Base-by-base conservation (phyloP, 306 rosid genomes). In the Prunus mume region DNA sequence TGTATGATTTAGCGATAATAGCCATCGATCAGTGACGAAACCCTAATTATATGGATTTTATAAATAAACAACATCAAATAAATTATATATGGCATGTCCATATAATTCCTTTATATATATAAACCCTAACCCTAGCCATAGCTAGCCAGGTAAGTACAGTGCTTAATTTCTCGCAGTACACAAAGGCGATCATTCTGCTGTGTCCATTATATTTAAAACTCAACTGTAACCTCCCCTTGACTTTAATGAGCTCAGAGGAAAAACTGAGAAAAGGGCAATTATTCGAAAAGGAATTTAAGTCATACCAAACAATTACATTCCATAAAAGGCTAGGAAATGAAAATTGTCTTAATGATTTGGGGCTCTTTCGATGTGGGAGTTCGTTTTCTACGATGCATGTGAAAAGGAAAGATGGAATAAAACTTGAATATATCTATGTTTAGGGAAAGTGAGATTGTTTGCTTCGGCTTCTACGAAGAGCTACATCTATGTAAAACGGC, bases 351-450 rank as follows among this genome's bases (percentile, higher is more conserved):
- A 79, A 87, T 87, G 85, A 84, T 79, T 72, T 63, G 83, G 67
- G 79, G 66, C 10, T 54, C 64, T 75, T 69, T 76, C 70, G 60
- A 76, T 38, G 85, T 55, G 68, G 75, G 72, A 79, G 49, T 58
- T 76, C 76, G 73, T 88, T 80, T 80, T 81, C 41, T 86, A 86
- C 67, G 78, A 68, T 67, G 87, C 86, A 81, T 84, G 85, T 85
- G 93, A 85, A 56, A 72, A 67, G 41, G 87, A 79, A 65, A 61
- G 83, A 54, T n/a, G 65, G 32, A 58, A 65, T 60, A 60, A 12
- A 24, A 25, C 11, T 13, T 25, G 54, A 3, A 38, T 38, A 38
- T 49, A 14, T 14, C 3, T 49, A 15, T 30, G 60, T 79, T 73
- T 75, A 79, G 73, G 79, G 82, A 83, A 84, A 13, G 80, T 68